These are phyloP conservation scores for Aspergillus sp. DNA, from an alignment of 2,329 filamentous ascomycete genomes.

Conservation along the genomic window DNA sequence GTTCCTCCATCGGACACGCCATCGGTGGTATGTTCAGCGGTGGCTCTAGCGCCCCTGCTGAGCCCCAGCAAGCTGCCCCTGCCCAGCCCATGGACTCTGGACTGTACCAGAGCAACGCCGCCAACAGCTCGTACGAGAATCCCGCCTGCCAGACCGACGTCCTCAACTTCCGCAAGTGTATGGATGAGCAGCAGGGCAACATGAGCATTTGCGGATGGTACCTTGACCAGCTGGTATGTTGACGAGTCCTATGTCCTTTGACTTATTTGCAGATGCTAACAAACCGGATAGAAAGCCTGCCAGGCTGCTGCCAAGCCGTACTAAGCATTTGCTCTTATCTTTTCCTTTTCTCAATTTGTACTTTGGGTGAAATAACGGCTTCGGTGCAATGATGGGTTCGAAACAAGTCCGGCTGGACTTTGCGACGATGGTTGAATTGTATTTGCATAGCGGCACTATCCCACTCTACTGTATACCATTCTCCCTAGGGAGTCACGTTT, in stretches of 20 bases:
- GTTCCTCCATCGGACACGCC: slow-evolving; percentile 91
- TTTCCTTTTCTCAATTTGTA: slow-evolving; percentile 3
- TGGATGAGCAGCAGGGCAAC: slow-evolving; percentile 92
- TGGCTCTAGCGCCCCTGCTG: slow-evolving; percentile 57
- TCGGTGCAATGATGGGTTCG: background rate
- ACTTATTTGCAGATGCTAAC: slow-evolving; percentile 19
- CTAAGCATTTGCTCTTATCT: slow-evolving; percentile 37
- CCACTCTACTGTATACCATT: slow-evolving; percentile 12
- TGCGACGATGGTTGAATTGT: slow-evolving; percentile 3
- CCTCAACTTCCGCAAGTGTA: slow-evolving; percentile 85
- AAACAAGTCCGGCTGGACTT: background rate
- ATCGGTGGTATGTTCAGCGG: slow-evolving; percentile 85
- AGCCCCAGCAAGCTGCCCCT: slow-evolving; percentile 48
- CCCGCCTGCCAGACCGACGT: slow-evolving; percentile 75
- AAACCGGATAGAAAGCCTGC: slow-evolving; percentile 63
- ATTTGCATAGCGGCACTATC: slow-evolving; percentile 18
- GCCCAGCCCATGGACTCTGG: slow-evolving; percentile 46
- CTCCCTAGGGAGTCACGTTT: slow-evolving; percentile 1
- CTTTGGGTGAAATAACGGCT: background rate
- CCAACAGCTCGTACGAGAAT: slow-evolving; percentile 42
- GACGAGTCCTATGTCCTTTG: background rate
- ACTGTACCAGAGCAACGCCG: slow-evolving; percentile 44
- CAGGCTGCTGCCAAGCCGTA: slow-evolving; percentile 71
- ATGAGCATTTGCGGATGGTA: slow-evolving; percentile 98
- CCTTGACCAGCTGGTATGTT: slow-evolving; percentile 74